Percentiles rank a stretch among this genome's conserved stretches.
Evolutionary conservation across 108 stramenopile genomes (phyloP).

Genomic region (Mediolabrus comicus): DNA sequence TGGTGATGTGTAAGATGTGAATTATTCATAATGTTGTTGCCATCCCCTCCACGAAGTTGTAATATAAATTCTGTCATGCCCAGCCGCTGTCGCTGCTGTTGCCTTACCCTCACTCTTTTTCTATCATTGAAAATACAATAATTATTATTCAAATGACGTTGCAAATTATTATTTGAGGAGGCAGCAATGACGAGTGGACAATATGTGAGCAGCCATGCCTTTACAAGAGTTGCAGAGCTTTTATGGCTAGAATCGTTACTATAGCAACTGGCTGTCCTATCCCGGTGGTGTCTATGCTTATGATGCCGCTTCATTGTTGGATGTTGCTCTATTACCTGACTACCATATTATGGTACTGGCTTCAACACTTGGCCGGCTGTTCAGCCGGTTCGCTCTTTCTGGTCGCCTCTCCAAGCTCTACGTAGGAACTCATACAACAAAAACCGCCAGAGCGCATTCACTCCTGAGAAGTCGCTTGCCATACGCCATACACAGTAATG

Average conservation of each 20-base stretch:
- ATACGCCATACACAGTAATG: too few relatives aligned
- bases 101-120: background rate
- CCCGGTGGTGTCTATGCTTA: background rate
- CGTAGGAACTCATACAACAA: too few relatives aligned
- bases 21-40: too few relatives aligned
- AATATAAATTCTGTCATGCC: background rate
- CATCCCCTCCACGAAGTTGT: background rate
- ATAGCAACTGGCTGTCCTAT: background rate
- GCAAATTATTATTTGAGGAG: background rate
- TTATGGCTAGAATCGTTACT: too few relatives aligned
- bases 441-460: too few relatives aligned
- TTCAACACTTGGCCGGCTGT: too few relatives aligned
- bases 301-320: background rate
- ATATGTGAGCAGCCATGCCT: background rate
- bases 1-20: background rate
- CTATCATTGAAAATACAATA: background rate
- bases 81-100: background rate
- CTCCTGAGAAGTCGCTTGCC: too few relatives aligned
- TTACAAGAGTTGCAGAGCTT: background rate
- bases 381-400: too few relatives aligned
- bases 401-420: too few relatives aligned
- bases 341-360: too few relatives aligned
- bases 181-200: background rate
- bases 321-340: too few relatives aligned
- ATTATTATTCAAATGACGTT: background rate